Percentiles rank a stretch among this genome's conserved stretches.
phyloP scores from a whole-genome alignment of 306 rosid genomes.

The Vigna mungo region DNA sequence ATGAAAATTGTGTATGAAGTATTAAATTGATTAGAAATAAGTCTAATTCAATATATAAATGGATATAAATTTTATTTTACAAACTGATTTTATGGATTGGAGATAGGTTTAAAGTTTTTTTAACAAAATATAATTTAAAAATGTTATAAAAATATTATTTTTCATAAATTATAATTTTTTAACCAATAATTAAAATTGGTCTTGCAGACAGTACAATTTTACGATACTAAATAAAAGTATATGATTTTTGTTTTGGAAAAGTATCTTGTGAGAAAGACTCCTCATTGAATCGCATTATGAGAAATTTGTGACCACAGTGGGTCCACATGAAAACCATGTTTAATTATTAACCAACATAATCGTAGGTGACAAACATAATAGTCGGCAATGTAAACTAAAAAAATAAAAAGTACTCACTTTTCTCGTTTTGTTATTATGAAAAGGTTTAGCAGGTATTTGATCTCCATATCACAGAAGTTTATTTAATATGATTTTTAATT shows the following conservation, averaged over 20 bases:
- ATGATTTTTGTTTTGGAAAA: not conserved
- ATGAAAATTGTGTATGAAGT: too few relatives aligned
- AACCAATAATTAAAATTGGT: not conserved
- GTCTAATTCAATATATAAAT: too few relatives aligned
- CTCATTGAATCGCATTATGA: not conserved
- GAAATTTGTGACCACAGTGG: not conserved
- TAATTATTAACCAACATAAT: not conserved
- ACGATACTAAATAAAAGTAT: not conserved
- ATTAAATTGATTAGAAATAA: too few relatives aligned
- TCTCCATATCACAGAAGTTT: too few relatives aligned
- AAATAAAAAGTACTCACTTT: not conserved
- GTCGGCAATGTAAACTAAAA: slow-evolving; percentile 17
- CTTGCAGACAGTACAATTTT: not conserved
- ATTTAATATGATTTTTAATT: too few relatives aligned
- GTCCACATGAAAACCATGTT: not conserved
- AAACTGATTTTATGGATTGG: too few relatives aligned
- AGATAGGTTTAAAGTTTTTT: too few relatives aligned
- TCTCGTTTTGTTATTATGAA: too few relatives aligned
- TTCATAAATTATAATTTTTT: not conserved
- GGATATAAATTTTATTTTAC: too few relatives aligned
- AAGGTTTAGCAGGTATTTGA: too few relatives aligned
- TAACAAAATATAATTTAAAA: too few relatives aligned
- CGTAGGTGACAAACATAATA: not conserved
- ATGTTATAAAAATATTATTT: not conserved
- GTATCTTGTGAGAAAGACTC: not conserved